These are phyloP conservation scores for Paracorniculantispora psalliotae DNA, from an alignment of 2,329 filamentous ascomycete genomes.

Conservation along the genomic window DNA sequence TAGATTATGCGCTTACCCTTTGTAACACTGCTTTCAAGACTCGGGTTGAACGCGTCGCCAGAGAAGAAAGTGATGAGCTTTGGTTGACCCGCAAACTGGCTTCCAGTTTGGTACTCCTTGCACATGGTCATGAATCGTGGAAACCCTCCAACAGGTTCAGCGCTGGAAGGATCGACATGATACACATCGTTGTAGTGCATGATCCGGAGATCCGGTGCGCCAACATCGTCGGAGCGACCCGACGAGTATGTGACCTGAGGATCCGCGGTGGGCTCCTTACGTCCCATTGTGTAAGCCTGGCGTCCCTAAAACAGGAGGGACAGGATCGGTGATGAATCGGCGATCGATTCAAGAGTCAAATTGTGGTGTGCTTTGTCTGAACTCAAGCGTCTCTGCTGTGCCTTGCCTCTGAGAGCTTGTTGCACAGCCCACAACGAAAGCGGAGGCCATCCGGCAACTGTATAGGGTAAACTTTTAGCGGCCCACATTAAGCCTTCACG, in stretches of 20 bases:
- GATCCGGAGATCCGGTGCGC: slow-evolving; percentile 66
- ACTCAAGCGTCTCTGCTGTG: background rate
- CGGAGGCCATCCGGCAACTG: background rate
- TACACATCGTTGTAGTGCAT: slow-evolving; percentile 95
- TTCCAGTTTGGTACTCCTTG: slow-evolving; percentile 65
- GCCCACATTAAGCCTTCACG: background rate
- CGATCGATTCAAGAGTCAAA: too few relatives aligned
- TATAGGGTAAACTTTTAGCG: background rate
- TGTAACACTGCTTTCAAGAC: slow-evolving; percentile 80
- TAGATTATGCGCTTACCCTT: slow-evolving; percentile 52
- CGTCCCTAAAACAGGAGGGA: background rate
- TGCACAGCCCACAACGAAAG: slow-evolving; percentile 5
- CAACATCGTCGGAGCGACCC: slow-evolving; percentile 16
- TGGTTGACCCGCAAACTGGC: slow-evolving; percentile 58
- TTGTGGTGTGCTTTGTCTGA: background rate
- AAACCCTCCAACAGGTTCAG: slow-evolving; percentile 78
- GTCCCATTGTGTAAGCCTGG: background rate
- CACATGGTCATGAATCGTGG: slow-evolving; percentile 74
- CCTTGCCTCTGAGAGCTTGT: background rate
- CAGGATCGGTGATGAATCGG: background rate
- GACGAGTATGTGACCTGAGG: slow-evolving; percentile 17
- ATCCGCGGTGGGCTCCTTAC: slow-evolving; percentile 5
- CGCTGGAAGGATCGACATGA: slow-evolving; percentile 70
- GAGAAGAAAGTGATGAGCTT: slow-evolving; percentile 77
- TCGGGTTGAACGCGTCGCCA: slow-evolving; percentile 89